Base-by-base conservation (phyloP, 176 grass and related monocot species). In the Carex parvula region DNA sequence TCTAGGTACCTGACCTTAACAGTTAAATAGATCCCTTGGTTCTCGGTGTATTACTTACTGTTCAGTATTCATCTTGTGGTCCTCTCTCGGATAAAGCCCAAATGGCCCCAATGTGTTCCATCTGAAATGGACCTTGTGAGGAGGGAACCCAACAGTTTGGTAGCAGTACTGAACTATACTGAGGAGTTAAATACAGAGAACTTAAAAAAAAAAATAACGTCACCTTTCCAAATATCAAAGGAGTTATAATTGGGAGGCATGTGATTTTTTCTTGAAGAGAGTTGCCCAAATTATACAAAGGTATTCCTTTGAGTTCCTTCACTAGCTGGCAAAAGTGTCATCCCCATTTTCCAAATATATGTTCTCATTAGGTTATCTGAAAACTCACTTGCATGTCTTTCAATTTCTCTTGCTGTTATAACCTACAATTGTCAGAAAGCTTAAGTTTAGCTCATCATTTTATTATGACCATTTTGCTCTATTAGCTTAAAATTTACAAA, bases 201-300 rank as follows among this genome's bases (percentile, higher is more conserved):
- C 39, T 52, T 6, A 50, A 22, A 52, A 73, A n/a, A n/a, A n/a
- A 53, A 6, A 62, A 39, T 3, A 41, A 6, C 2, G 0, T 77
- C 86, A 94, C 94, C 94, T 90, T 97, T 93, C 91, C 88, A 91
- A 30, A 87, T 88, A 26, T 82, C 81, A 81, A 85, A 94, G 67
- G 83, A 74, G 33, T 85, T 46, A 56, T 85, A 5, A 84, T 91
- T 94, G 56, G 91, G 91, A 86, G 20, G 7, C 87, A 75, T 62
- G 80, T 75, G 52, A 88, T 90, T 13, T 79, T 79, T 81, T 89
- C 62, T 90, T 88, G 46, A 79, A 94, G 86, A 53, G 79, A 46
- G 60, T 88, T 82, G 18, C 85, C 89, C 84, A 96, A 81, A 66
- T 75, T 41, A 41, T 88, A 30, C 55, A 95, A 87, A 61, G 60